Percentiles rank a stretch among this genome's conserved stretches.
These are phyloP conservation scores for Penicillium sp. DNA, from an alignment of 2,329 filamentous ascomycete species.

Conservation along the genomic window DNA sequence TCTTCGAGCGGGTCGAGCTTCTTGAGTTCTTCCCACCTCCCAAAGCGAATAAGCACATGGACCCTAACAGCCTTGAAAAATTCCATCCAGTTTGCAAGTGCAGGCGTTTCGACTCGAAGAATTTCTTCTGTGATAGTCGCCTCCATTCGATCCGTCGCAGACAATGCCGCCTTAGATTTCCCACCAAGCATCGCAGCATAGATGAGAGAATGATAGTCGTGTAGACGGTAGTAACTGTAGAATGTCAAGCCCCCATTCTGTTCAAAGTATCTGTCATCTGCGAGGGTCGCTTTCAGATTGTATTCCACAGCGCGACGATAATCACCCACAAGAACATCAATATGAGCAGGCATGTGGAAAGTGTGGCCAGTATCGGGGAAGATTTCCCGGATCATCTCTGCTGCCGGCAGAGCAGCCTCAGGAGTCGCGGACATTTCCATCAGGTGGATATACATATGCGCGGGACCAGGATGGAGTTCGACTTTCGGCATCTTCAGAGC, in stretches of 20 bases:
- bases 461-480: conserved; percentile 62
- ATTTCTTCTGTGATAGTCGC: conserved; percentile 61
- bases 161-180: conserved; percentile 59
- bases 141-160: conserved; percentile 59
- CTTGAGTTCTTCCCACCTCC: conserved; percentile 66
- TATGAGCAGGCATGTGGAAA: conserved; percentile 72
- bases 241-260: conserved; percentile 61
- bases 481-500: conserved; percentile 52
- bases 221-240: conserved; percentile 71
- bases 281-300: conserved; percentile 63
- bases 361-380: conserved; percentile 68
- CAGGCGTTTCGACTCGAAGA: conserved; percentile 62
- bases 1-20: conserved; percentile 57
- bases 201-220: conserved; percentile 70
- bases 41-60: conserved; percentile 71
- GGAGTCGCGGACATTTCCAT: conserved; percentile 71
- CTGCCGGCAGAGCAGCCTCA: conserved; percentile 59
- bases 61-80: conserved; percentile 64
- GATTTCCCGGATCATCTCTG: conserved; percentile 61
- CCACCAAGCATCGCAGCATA: conserved; percentile 76
- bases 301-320: conserved; percentile 65
- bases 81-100: conserved; percentile 77
- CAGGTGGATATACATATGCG: conserved; percentile 73
- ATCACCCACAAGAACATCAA: conserved; percentile 69
- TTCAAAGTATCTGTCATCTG: conserved; percentile 65